phyloP scores from a whole-genome alignment of 495 filamentous ascomycete genomes.

The Neurospora tetraspora region DNA sequence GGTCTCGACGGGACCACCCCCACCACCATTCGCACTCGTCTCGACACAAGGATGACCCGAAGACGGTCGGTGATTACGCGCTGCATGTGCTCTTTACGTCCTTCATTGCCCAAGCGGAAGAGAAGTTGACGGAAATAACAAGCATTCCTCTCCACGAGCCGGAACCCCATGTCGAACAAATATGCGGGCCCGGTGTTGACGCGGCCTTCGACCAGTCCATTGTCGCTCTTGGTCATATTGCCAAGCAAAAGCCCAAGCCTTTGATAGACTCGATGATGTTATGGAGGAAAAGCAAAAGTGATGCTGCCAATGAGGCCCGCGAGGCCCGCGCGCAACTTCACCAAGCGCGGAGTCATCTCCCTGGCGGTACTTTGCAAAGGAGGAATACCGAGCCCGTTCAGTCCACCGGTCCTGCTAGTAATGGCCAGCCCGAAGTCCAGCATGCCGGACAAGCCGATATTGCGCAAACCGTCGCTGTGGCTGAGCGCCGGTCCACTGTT shows the following conservation, averaged over 20 bases:
- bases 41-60: slow-evolving; percentile 60
- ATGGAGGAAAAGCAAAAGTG: slow-evolving; percentile 91
- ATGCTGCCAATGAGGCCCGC: slow-evolving; percentile 58
- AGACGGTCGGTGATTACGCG: slow-evolving; percentile 93
- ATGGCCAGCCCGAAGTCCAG: slow-evolving; percentile 5
- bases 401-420: slow-evolving; percentile 7
- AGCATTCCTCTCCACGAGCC: slow-evolving; percentile 55
- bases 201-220: slow-evolving; percentile 92
- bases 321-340: slow-evolving; percentile 49
- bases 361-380: slow-evolving; percentile 26
- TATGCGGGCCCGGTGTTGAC: slow-evolving; percentile 85
- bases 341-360: slow-evolving; percentile 38
- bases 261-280: slow-evolving; percentile 95
- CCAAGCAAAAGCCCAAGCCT: slow-evolving; percentile 86
- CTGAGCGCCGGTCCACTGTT: slow-evolving; percentile 78
- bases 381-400: slow-evolving; percentile 43
- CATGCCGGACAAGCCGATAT: not conserved
- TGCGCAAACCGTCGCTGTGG: slow-evolving; percentile 45
- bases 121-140: slow-evolving; percentile 81
- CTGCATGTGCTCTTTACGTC: slow-evolving; percentile 93
- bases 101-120: slow-evolving; percentile 78
- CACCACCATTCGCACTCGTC: slow-evolving; percentile 81
- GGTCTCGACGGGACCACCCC: slow-evolving; percentile 55
- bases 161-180: slow-evolving; percentile 71
- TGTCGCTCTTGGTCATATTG: slow-evolving; percentile 84